Evolutionary conservation across 2,329 filamentous ascomycete genomes (phyloP).

Genomic region (Sarocladium brachiariae): DNA sequence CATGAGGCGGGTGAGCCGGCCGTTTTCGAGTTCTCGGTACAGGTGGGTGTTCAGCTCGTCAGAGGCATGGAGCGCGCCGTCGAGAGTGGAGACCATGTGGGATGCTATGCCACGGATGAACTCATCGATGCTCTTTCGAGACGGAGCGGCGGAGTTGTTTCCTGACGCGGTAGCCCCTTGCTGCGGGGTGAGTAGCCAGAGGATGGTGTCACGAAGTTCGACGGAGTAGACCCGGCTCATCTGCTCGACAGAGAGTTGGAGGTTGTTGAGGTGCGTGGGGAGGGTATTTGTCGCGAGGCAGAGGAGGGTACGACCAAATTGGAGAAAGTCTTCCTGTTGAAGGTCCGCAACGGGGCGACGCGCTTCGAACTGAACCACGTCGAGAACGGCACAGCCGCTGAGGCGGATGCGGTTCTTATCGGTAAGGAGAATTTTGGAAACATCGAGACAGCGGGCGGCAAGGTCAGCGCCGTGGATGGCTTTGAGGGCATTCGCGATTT

Average conservation of each 20-base stretch:
- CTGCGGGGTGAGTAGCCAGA: conserved; percentile 70
- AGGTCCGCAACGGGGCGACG: conserved; percentile 63
- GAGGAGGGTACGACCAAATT: conserved; percentile 80
- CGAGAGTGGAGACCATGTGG: conserved; percentile 68
- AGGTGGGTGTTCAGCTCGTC: conserved; percentile 70
- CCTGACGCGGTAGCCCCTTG: conserved; percentile 26
- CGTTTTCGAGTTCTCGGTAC: conserved; percentile 81
- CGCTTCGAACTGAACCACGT: conserved; percentile 78
- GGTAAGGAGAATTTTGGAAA: conserved; percentile 83
- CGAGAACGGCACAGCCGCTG: conserved; percentile 80
- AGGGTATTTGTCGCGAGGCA: conserved; percentile 66
- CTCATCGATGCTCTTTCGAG: conserved; percentile 67
- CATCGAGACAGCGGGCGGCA: conserved; percentile 78
- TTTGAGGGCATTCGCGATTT: conserved; percentile 82
- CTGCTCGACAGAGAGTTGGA: conserved; percentile 66
- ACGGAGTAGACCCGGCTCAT: conserved; percentile 69
- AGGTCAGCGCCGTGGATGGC: conserved; percentile 75
- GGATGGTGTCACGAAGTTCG: conserved; percentile 70
- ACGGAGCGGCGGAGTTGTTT: conserved; percentile 15
- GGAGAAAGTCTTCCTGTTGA: conserved; percentile 80
- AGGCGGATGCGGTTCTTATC: conserved; percentile 85
- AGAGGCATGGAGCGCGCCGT: conserved; percentile 72
- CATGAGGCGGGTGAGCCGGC: conserved; percentile 70
- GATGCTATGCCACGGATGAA: conserved; percentile 73
- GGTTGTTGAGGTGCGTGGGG: conserved; percentile 48